Percentiles rank a stretch among this genome's conserved stretches.
Evolutionary conservation across 176 grass and related monocot genomes (phyloP).

Genomic region (Musa itinerans): DNA sequence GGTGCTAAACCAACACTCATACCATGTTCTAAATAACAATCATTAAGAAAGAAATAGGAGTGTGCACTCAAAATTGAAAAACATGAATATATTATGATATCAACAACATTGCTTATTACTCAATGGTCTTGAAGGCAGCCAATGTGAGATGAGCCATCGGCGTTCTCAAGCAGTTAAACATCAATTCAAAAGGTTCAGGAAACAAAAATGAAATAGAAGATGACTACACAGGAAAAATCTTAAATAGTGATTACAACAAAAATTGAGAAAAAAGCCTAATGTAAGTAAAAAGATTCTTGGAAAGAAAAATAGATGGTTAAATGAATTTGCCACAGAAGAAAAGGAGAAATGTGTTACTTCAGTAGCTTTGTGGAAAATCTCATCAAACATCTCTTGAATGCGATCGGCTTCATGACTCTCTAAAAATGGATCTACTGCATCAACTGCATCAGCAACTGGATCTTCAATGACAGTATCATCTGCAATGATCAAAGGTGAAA

Average conservation of each 20-base stretch:
- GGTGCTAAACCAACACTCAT: not conserved
- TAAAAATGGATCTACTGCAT: slow-evolving; percentile 25
- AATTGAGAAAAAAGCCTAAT: not conserved
- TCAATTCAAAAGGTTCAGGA: no score
- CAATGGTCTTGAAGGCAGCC: no score
- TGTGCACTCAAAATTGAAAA: no score
- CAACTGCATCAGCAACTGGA: slow-evolving; percentile 18
- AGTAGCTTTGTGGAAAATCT: slow-evolving; percentile 49
- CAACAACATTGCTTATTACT: no score
- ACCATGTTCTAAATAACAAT: not conserved
- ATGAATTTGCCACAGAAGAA: not conserved
- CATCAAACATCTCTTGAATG: slow-evolving; percentile 58
- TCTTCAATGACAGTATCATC: slow-evolving; percentile 20
- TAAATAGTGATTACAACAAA: not conserved
- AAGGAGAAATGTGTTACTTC: slow-evolving; percentile 28
- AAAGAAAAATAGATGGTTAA: not conserved
- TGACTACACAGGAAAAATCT: not conserved
- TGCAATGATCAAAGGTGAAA: not conserved
- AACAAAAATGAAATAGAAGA: no score
- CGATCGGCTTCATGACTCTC: slow-evolving; percentile 29
- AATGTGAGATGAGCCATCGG: no score
- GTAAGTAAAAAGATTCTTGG: not conserved
- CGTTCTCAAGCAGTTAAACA: no score
- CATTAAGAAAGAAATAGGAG: not conserved
- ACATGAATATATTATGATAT: no score